phyloP scores from a whole-genome alignment of 2,329 filamentous ascomycete species.

The Calonectria pteridis region DNA sequence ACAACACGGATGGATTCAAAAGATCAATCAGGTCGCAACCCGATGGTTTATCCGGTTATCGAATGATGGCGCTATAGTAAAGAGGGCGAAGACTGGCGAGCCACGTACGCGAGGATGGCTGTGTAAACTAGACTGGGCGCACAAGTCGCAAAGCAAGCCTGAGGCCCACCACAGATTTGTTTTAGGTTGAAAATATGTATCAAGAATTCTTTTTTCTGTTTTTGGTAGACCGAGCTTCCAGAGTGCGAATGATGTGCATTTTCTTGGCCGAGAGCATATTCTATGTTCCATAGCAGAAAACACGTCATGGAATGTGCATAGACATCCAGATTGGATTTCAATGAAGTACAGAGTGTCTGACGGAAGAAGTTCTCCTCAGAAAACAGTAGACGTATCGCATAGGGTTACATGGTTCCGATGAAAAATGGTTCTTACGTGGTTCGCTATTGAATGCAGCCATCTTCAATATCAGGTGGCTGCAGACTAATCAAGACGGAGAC shows the following conservation, averaged over 20 bases:
- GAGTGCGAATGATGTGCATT: not conserved
- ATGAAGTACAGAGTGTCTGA: not conserved
- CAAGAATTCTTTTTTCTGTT: not conserved
- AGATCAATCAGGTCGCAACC: not conserved
- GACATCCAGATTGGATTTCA: not conserved
- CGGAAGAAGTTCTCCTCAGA: not conserved
- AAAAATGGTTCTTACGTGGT: not conserved
- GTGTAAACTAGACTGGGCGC: not conserved
- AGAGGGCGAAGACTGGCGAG: not conserved
- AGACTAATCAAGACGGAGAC: not conserved
- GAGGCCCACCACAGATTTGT: not conserved
- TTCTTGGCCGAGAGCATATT: no score
- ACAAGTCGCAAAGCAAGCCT: not conserved
- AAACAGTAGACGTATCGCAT: not conserved
- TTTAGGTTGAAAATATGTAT: not conserved
- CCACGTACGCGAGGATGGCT: not conserved
- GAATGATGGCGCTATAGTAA: no score
- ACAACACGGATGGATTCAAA: not conserved
- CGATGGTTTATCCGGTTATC: not conserved
- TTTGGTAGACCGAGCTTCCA: not conserved
- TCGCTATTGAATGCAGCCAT: not conserved
- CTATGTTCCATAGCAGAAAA: not conserved
- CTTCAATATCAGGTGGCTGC: no score
- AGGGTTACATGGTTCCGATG: not conserved
- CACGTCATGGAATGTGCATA: not conserved